Conservation (phyloP, 192 early-diverging fungal genomes). For the Haplosporangium gracile region DNA sequence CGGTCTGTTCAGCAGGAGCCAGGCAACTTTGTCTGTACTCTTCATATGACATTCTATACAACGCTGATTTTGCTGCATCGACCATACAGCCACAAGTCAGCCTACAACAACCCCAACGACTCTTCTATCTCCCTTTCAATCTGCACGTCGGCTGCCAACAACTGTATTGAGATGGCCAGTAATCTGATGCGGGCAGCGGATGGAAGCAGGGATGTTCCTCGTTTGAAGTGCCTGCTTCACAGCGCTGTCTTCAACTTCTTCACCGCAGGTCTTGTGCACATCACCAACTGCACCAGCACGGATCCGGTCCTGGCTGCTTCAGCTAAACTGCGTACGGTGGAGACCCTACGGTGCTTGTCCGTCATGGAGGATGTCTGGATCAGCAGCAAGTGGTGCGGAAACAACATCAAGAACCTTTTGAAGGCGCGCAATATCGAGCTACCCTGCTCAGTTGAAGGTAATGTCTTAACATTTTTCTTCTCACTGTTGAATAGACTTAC, state of each 20-base stretch:
- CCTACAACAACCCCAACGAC: conserved; percentile 19
- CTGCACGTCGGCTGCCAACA: conserved; percentile 58
- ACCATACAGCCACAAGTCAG: conserved; percentile 59
- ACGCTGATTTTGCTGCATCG: conserved; percentile 68
- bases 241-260: conserved; percentile 55
- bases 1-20: conserved; percentile 56
- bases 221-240: conserved; percentile 39
- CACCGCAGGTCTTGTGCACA: conserved; percentile 56
- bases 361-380: conserved; percentile 52
- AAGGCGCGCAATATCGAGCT: conserved; percentile 49
- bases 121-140: conserved; percentile 52
- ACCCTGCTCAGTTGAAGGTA: conserved; percentile 52
- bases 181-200: conserved; percentile 43
- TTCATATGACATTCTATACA: conserved; percentile 68
- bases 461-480: not conserved
- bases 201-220: conserved; percentile 35
- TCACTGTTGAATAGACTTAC: too few relatives aligned
- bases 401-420: conserved; percentile 48
- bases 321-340: conserved; percentile 51
- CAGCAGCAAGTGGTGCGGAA: conserved; percentile 47
- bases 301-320: conserved; percentile 50
- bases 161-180: conserved; percentile 57
- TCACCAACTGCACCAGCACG: conserved; percentile 51
- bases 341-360: conserved; percentile 45
- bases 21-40: conserved; percentile 48